Evolutionary conservation across 2,329 filamentous ascomycete genomes (phyloP), one percentile per base, ranked within the genome.

Genomic region (Ceratocystis destructans): DNA sequence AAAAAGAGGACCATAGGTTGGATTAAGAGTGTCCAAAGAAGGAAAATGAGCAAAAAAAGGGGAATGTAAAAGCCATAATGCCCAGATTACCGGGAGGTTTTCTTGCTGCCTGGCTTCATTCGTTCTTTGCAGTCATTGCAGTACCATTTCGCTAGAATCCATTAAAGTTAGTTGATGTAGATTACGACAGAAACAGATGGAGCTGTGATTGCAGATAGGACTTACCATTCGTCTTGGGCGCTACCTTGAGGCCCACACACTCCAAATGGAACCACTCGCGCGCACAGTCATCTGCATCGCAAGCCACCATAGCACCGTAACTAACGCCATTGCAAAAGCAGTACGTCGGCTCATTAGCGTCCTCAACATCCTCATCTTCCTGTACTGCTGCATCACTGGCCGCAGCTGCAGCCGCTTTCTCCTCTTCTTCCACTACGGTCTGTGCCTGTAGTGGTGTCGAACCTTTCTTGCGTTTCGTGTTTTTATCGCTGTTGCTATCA

Each of bases 221-320:
- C 85, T 79, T 76, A 89, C 87, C 83, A 75, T 87, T 90, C 69
- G 85, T 84, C 67, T 83, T 86, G n/a, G 89, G 89, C 64, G 89
- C 87, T 68, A 87, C 87, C 71, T 87, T 88, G 71, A 94, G 76
- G 31, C 89, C 89, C 37, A 90, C 89, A 74, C 89, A 94, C 62
- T 86, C 87, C 62, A 94, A 76, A 79, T 92, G 89, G 77, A 92
- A 93, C 89, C 89, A 92, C 75, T 92, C 88, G 69, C 84, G 81
- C 70, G 83, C 81, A 75, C 89, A 92, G 62, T 83, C 82, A 68
- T 87, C 82, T 6, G 84, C 85, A 73, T 92, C 89, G 72, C 88
- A 92, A 1, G 87, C 89, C 55, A 92, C 87, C 89, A 92, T 92
- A 76, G 90, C 88, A 22, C 89, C 88, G 72, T 90, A 92, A 71